Evolutionary conservation across 768 basidiomycete genomes (phyloP).

Genomic region (Sutorius australiensis): DNA sequence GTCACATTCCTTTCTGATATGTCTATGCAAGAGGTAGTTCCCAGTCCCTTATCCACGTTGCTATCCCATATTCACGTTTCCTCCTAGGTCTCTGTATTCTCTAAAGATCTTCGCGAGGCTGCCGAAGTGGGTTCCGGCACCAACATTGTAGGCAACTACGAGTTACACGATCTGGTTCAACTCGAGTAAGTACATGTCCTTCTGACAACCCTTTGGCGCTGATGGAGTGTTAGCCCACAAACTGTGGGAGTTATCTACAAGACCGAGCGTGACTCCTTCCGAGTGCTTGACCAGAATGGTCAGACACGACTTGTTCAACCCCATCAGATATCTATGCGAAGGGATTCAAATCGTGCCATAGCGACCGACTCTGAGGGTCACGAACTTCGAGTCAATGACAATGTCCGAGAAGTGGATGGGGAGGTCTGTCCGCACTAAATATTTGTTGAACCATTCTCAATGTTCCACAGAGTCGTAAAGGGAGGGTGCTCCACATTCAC

Average conservation of each 20-base stretch:
- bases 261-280: slow-evolving; percentile 93
- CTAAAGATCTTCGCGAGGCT: slow-evolving; percentile 94
- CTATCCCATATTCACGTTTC: slow-evolving; percentile 1
- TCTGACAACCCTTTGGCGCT: slow-evolving; percentile 2
- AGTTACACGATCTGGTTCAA: slow-evolving; percentile 94
- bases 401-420: slow-evolving; percentile 87
- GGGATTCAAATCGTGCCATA: slow-evolving; percentile 75
- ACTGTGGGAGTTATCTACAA: slow-evolving; percentile 98
- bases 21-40: slow-evolving; percentile 85
- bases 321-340: slow-evolving; percentile 90
- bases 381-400: slow-evolving; percentile 83
- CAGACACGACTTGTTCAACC: slow-evolving; percentile 86
- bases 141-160: slow-evolving; percentile 88
- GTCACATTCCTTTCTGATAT: slow-evolving; percentile 98
- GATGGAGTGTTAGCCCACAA: slow-evolving; percentile 55
- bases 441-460: not conserved
- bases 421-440: slow-evolving; percentile 51
- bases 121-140: slow-evolving; percentile 94
- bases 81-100: slow-evolving; percentile 87
- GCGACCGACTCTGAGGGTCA: slow-evolving; percentile 89
- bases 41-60: not conserved
- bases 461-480: slow-evolving; percentile 65
- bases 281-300: slow-evolving; percentile 92
- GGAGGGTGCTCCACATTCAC: slow-evolving; percentile 88
- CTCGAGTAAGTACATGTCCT: slow-evolving; percentile 67